Conservation (phyloP, 2,329 filamentous ascomycete genomes). For the Colletotrichum costaricense region DNA sequence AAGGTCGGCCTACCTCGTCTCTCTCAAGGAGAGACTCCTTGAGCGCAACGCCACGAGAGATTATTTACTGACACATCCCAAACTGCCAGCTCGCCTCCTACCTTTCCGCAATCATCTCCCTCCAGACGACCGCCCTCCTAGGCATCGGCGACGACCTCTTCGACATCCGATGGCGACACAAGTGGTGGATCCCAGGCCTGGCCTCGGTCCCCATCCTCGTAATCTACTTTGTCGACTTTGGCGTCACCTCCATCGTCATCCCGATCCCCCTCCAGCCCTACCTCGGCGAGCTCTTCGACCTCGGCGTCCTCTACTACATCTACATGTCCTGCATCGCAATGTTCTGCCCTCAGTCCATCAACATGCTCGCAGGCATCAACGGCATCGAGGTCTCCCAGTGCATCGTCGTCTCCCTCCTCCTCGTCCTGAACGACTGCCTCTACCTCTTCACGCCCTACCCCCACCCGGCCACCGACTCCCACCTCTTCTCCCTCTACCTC, state of each 20-base stretch:
- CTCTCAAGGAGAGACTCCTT: no score
- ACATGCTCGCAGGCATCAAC: slow-evolving; percentile 99
- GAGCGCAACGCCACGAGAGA: neutral
- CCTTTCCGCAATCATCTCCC: slow-evolving; percentile 90
- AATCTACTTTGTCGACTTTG: slow-evolving; percentile 98
- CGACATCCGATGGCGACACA: slow-evolving; percentile 98
- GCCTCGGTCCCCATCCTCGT: slow-evolving; percentile 93
- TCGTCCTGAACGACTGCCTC: slow-evolving; percentile 87
- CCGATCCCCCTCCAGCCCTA: slow-evolving; percentile 87
- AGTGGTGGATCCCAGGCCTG: slow-evolving; percentile 96
- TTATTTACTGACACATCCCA: neutral
- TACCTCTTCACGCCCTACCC: slow-evolving; percentile 88
- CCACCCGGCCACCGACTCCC: slow-evolving; percentile 94
- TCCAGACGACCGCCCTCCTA: slow-evolving; percentile 90
- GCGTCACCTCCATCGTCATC: slow-evolving; percentile 94
- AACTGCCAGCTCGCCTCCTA: slow-evolving; percentile 84
- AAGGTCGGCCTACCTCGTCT: slow-evolving; percentile 68
- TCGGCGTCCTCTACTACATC: slow-evolving; percentile 87
- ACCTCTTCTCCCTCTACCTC: slow-evolving; percentile 95
- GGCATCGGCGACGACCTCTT: slow-evolving; percentile 97
- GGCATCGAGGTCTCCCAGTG: slow-evolving; percentile 97
- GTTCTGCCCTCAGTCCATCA: slow-evolving; percentile 98
- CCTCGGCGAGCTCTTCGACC: slow-evolving; percentile 85
- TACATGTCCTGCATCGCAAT: slow-evolving; percentile 98
- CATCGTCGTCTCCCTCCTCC: slow-evolving; percentile 85